Conservation (phyloP, 306 rosid genomes). For the Dryas drummondii region DNA sequence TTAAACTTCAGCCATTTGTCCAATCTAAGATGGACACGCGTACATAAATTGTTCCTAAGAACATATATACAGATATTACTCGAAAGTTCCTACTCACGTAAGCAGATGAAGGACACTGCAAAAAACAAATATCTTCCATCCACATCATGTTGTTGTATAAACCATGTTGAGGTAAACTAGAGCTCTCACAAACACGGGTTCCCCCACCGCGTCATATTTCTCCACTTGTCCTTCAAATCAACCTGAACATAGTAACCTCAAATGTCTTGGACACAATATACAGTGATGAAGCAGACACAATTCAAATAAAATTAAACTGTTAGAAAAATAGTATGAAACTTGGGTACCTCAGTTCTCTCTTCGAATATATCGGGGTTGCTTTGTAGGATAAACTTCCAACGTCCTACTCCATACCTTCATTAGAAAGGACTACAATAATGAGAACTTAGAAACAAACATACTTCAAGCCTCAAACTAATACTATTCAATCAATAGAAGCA, state of each 20-base stretch:
- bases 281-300: too few relatives aligned
- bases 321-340: neutral
- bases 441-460: slow-evolving; percentile 10
- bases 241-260: slow-evolving; percentile 45
- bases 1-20: neutral
- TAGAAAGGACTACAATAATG: slow-evolving; percentile 24
- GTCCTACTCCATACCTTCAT: slow-evolving; percentile 74
- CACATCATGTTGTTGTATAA: neutral
- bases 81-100: neutral
- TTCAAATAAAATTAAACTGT: too few relatives aligned
- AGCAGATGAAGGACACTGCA: neutral
- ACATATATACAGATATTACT: neutral
- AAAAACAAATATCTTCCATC: neutral
- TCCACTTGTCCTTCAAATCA: slow-evolving; percentile 94
- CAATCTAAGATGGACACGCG: neutral
- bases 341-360: slow-evolving; percentile 64
- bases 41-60: neutral
- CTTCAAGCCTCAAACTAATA: neutral
- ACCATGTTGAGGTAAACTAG: neutral
- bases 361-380: slow-evolving; percentile 48
- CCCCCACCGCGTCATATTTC: slow-evolving; percentile 56
- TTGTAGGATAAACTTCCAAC: slow-evolving; percentile 58
- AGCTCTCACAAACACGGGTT: neutral
- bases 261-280: neutral
- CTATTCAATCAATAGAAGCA: neutral